These are phyloP conservation scores for Tremella mesenterica DNA, from an alignment of 768 basidiomycete genomes.

Conservation along the genomic window DNA sequence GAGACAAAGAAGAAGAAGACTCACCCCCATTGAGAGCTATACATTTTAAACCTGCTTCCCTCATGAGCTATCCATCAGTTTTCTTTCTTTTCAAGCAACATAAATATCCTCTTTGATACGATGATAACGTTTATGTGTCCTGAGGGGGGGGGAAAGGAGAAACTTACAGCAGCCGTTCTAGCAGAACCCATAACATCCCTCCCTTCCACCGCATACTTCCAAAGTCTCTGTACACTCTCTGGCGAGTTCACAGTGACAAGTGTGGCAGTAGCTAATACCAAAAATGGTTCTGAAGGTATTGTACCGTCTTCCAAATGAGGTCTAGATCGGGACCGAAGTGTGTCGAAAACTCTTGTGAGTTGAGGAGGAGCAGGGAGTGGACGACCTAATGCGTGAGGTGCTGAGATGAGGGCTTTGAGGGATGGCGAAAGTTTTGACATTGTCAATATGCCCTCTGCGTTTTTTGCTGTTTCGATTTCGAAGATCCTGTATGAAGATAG, in stretches of 20 bases:
- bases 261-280: conserved; percentile 60
- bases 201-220: conserved; percentile 57
- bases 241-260: conserved; percentile 75
- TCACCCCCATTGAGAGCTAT: conserved; percentile 56
- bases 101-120: too few relatives aligned
- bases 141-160: conserved; percentile 2
- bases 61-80: conserved; percentile 52
- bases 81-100: not conserved
- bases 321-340: conserved; percentile 14
- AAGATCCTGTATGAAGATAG: too few relatives aligned
- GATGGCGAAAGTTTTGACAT: conserved; percentile 51
- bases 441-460: conserved; percentile 32
- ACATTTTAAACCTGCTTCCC: conserved; percentile 82
- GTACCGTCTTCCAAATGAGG: not conserved
- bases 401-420: conserved; percentile 51
- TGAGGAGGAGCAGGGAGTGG: conserved; percentile 57
- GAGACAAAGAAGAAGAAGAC: conserved; percentile 1
- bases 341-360: conserved; percentile 45
- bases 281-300: conserved; percentile 20
- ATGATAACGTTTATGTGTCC: not conserved
- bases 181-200: conserved; percentile 53
- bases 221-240: conserved; percentile 67
- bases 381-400: conserved; percentile 48
- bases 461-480: too few relatives aligned
- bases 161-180: conserved; percentile 51